Evolutionary conservation across 805 yeast genomes (phyloP).

Genomic region (Wickerhamiella sergipiensis): DNA sequence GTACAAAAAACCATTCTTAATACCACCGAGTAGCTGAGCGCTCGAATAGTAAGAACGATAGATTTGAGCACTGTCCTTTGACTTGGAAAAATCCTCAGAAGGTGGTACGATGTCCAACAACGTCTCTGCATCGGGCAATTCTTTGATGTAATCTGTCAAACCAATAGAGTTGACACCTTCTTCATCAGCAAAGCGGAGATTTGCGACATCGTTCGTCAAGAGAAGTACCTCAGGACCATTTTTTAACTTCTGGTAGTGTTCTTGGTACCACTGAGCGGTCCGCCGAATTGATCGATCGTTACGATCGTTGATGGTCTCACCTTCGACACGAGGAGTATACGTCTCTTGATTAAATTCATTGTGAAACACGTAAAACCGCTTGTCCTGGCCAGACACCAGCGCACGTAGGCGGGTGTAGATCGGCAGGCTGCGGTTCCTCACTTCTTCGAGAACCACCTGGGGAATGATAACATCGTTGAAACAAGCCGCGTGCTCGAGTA

Average conservation of each 20-base stretch:
- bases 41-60: slow-evolving; percentile 70
- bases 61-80: slow-evolving; percentile 18
- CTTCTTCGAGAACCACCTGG: slow-evolving; percentile 89
- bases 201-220: slow-evolving; percentile 67
- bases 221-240: slow-evolving; percentile 22
- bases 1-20: slow-evolving; percentile 71
- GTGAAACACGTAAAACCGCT: slow-evolving; percentile 82
- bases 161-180: slow-evolving; percentile 45
- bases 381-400: slow-evolving; percentile 52
- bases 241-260: slow-evolving; percentile 38
- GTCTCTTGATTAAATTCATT: slow-evolving; percentile 77
- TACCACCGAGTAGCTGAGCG: slow-evolving; percentile 80
- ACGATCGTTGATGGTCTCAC: slow-evolving; percentile 74
- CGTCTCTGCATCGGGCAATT: slow-evolving; percentile 62
- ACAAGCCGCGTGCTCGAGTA: slow-evolving; percentile 61
- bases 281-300: slow-evolving; percentile 83
- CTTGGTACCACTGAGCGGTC: slow-evolving; percentile 55
- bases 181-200: slow-evolving; percentile 39
- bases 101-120: slow-evolving; percentile 23
- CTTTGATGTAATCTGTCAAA: slow-evolving; percentile 53
- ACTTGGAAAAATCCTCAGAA: slow-evolving; percentile 42
- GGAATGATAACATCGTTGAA: slow-evolving; percentile 89
- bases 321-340: slow-evolving; percentile 42
- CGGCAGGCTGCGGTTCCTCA: slow-evolving; percentile 74
- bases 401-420: slow-evolving; percentile 74